A percentile compares a stretch with the other conserved stretches of the same genome.
phyloP scores from a whole-genome alignment of 2,329 filamentous ascomycete species.

The Colletotrichum graminicola region DNA sequence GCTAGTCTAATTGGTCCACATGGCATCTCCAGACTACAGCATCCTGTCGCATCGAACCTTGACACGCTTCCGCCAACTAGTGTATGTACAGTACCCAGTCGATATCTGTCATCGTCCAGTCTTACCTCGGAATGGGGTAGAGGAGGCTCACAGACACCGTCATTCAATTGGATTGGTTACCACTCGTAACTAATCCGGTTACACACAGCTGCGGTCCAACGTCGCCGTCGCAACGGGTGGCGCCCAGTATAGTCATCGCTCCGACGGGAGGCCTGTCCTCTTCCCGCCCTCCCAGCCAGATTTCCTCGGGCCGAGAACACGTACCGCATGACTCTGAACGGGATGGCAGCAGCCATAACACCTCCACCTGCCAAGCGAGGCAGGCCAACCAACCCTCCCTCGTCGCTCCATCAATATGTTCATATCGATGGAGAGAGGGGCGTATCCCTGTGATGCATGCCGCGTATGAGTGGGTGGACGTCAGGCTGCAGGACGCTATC shows the following conservation, averaged over 20 bases:
- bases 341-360: not conserved
- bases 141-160: not conserved
- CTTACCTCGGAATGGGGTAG: not conserved
- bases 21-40: not conserved
- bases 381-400: not conserved
- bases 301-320: not conserved
- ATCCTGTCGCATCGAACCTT: conserved; percentile 13
- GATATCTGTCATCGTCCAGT: not conserved
- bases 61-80: conserved; percentile 3
- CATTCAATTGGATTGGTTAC: not conserved
- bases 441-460: not conserved
- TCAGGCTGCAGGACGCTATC: not conserved
- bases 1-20: not conserved
- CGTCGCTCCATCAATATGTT: too few relatives aligned
- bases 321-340: not conserved
- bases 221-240: too few relatives aligned
- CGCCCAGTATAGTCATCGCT: not conserved
- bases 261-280: not conserved
- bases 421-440: too few relatives aligned
- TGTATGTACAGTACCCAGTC: conserved; percentile 12
- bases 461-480: not conserved
- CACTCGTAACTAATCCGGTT: not conserved
- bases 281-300: not conserved
- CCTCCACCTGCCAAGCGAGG: not conserved
- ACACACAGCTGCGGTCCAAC: not conserved